Conservation (phyloP, 257 asterid species). For the Primulina huaijiensis region DNA sequence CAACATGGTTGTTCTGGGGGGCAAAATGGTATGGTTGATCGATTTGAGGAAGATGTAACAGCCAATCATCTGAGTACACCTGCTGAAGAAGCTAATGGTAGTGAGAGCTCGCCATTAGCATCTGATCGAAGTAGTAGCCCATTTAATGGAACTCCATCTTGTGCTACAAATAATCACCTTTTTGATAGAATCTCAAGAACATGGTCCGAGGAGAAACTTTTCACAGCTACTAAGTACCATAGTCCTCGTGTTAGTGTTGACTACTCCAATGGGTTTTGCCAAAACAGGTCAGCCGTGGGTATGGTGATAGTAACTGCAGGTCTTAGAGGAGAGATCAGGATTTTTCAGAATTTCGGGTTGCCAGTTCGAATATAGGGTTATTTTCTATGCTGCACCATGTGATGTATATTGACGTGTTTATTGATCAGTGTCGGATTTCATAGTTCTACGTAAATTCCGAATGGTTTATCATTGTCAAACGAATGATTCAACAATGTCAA, state of each 20-base stretch:
- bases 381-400: background rate
- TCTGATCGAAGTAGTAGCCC: slow-evolving; percentile 62
- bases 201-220: slow-evolving; percentile 92
- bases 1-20: slow-evolving; percentile 38
- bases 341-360: slow-evolving; percentile 89
- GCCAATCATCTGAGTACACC: slow-evolving; percentile 62
- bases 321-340: slow-evolving; percentile 80
- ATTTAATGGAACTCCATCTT: slow-evolving; percentile 45
- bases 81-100: slow-evolving; percentile 50
- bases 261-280: slow-evolving; percentile 48
- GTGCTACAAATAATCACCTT: slow-evolving; percentile 59
- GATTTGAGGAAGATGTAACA: slow-evolving; percentile 41
- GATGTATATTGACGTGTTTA: background rate
- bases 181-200: slow-evolving; percentile 78
- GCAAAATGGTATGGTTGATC: slow-evolving; percentile 38
- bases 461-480: no score
- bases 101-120: slow-evolving; percentile 45
- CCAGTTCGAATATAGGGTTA: slow-evolving; percentile 50
- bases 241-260: slow-evolving; percentile 75
- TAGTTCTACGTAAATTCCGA: no score
- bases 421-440: background rate
- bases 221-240: slow-evolving; percentile 47
- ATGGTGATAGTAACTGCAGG: slow-evolving; percentile 92
- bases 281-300: slow-evolving; percentile 77
- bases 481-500: background rate